Percentiles rank a stretch among this genome's conserved stretches.
Evolutionary conservation across 2,329 filamentous ascomycete genomes (phyloP).

Genomic region (Onygenales sp.): DNA sequence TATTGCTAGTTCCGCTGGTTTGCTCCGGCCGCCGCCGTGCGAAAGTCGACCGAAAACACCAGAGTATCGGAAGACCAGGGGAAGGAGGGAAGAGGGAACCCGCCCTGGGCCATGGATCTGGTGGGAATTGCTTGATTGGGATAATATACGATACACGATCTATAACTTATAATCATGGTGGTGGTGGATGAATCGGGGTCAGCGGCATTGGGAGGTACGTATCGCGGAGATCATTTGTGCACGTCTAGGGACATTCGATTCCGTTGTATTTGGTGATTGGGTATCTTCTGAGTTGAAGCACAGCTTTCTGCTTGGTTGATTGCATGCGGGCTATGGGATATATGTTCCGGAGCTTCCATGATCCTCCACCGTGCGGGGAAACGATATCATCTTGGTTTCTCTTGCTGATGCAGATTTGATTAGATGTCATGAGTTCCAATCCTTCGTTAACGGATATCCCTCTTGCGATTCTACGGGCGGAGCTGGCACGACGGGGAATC

Average conservation of each 20-base stretch:
- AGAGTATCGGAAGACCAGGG: too few relatives aligned
- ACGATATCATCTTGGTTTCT: too few relatives aligned
- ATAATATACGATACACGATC: neutral
- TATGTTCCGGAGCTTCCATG: neutral
- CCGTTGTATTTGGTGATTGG: neutral
- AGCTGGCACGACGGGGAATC: constrained; percentile 16
- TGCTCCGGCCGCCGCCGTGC: too few relatives aligned
- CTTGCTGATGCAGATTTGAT: neutral
- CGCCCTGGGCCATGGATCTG: neutral
- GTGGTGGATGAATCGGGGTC: neutral
- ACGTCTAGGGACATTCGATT: neutral
- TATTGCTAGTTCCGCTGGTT: too few relatives aligned
- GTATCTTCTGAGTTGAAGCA: too few relatives aligned
- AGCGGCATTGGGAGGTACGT: neutral
- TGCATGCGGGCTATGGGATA: neutral
- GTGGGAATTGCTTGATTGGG: neutral
- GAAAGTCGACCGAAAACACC: too few relatives aligned
- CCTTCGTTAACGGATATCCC: constrained; percentile 21
- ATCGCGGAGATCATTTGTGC: too few relatives aligned
- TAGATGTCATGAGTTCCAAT: neutral
- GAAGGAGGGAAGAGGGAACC: neutral
- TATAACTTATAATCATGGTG: neutral
- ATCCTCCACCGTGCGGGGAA: neutral
- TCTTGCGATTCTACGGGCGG: constrained; percentile 23
- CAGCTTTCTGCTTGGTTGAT: neutral